Conservation (phyloP, 805 yeast genomes). For the Candida namnaoensis region DNA sequence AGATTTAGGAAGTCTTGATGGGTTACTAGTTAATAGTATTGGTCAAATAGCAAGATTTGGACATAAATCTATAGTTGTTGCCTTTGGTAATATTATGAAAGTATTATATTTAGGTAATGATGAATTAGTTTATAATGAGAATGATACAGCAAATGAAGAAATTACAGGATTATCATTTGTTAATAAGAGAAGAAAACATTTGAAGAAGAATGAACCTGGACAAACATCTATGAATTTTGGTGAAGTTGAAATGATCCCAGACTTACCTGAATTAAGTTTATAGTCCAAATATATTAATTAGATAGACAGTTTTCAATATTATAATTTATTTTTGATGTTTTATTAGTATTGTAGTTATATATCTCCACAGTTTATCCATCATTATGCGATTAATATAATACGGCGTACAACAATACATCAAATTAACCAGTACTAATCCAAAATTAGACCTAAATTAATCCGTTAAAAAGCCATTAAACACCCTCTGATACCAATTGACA, state of each 20-base stretch:
- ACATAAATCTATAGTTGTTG: slow-evolving; percentile 65
- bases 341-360: too few species aligned
- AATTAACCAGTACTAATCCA: too few species aligned
- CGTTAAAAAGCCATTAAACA: too few species aligned
- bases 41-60: slow-evolving; percentile 67
- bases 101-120: slow-evolving; percentile 71
- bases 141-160: slow-evolving; percentile 30
- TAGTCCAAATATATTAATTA: too few species aligned
- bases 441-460: too few species aligned
- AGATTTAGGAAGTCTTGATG: slow-evolving; percentile 27
- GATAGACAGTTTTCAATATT: too few species aligned
- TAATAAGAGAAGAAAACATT: slow-evolving; percentile 36
- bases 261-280: slow-evolving; percentile 1
- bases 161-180: slow-evolving; percentile 43
- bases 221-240: slow-evolving; percentile 10
- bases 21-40: slow-evolving; percentile 43
- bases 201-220: slow-evolving; percentile 7
- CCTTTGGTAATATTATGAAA: slow-evolving; percentile 66
- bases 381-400: too few species aligned
- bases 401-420: too few species aligned
- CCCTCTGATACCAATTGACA: too few species aligned
- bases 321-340: too few species aligned
- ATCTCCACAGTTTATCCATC: too few species aligned
- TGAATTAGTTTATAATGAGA: slow-evolving; percentile 54
- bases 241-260: slow-evolving; percentile 14